These are phyloP conservation scores for Crithidia acanthocephali DNA, from an alignment of 208 protist genomes.

Conservation along the genomic window DNA sequence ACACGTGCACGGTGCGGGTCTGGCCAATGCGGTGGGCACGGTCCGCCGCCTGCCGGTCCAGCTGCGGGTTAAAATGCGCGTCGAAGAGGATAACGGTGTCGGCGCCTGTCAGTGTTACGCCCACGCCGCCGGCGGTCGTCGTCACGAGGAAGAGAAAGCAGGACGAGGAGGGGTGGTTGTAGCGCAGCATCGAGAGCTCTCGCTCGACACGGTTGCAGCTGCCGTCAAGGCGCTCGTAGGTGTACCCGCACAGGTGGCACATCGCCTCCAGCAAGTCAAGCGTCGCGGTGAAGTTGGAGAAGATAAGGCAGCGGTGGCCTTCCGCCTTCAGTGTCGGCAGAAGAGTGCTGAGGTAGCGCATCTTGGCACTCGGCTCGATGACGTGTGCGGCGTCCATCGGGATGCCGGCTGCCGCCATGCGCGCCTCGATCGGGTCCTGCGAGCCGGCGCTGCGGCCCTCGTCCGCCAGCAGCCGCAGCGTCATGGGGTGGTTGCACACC, in stretches of 20 bases:
- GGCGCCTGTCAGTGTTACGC: constrained; percentile 97
- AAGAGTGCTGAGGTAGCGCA: constrained; percentile 94
- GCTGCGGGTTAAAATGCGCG: constrained; percentile 98
- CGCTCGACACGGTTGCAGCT: constrained; percentile 83
- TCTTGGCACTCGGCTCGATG: constrained; percentile 90
- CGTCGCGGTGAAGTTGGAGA: constrained; percentile 91
- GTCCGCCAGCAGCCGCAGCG: constrained; percentile 66
- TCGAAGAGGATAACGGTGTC: constrained; percentile 98
- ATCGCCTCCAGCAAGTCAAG: constrained; percentile 89
- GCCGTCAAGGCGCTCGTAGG: constrained; percentile 87
- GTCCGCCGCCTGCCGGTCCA: constrained; percentile 97
- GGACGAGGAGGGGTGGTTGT: constrained; percentile 83
- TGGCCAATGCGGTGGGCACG: constrained; percentile 97
- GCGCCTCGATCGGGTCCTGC: constrained; percentile 38
- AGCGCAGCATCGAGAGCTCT: constrained; percentile 94
- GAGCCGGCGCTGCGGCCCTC: constrained; percentile 36
- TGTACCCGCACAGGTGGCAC: constrained; percentile 70
- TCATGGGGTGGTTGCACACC: constrained; percentile 87
- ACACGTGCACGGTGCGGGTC: constrained; percentile 94
- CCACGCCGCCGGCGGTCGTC: constrained; percentile 98
- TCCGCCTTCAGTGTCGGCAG: constrained; percentile 78
- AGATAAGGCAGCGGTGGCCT: constrained; percentile 90
- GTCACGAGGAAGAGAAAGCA: constrained; percentile 97
- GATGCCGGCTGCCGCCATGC: constrained; percentile 61
- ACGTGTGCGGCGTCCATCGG: constrained; percentile 62